Base-by-base conservation (phyloP, 176 grass and related monocot species). In the Bolboschoenus planiculmis region DNA sequence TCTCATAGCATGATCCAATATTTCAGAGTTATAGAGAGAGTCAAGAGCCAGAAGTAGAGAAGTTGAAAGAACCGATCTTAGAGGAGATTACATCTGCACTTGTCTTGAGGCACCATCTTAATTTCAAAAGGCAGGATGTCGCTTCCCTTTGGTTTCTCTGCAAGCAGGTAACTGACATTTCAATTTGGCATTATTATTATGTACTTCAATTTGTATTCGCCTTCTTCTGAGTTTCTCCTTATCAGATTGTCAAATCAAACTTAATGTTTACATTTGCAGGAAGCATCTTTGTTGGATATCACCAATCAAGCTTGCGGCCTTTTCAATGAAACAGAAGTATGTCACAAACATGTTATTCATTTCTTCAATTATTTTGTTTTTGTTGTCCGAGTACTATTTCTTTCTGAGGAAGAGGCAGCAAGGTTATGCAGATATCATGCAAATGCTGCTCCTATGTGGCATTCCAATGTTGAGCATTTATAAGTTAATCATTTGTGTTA, bases 101-200 rank as follows among this genome's bases (percentile, higher is more conserved):
- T 77, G 78, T 86, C 13, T 84, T 55, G 59, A 91, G 91, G 43
- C 85, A 91, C 84, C 66, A 84, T 53, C 86, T 99, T 80, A 90
- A 91, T 83, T 99, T 99, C 79, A 95, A 87, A 81, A 90, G 30
- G 20, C 86, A 90, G 53, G 96, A 99, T 89, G 79, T 95, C 78
- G 85, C 90, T 40, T 95, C 96, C 6, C 96, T 99, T 23, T 99
- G 92, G 92, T 99, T 99, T 90, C 92, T 99, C 84, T 99, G 96
- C 83, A 95, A 99, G 70, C 89, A 95, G 96, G 96, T 95, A 83
- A 73, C 11, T 26, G 16, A 71, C 85, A 48, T 29, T 57, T 85
- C 21, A 78, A 51, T 89, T 13, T 60, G 31, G 42, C 48, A 43
- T 44, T 84, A 39, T 64, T 30, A 62, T 63, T 44, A 44, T n/a